These are phyloP conservation scores for Diaporthe sp. DNA, from an alignment of 2,329 filamentous ascomycete species.

Conservation along the genomic window DNA sequence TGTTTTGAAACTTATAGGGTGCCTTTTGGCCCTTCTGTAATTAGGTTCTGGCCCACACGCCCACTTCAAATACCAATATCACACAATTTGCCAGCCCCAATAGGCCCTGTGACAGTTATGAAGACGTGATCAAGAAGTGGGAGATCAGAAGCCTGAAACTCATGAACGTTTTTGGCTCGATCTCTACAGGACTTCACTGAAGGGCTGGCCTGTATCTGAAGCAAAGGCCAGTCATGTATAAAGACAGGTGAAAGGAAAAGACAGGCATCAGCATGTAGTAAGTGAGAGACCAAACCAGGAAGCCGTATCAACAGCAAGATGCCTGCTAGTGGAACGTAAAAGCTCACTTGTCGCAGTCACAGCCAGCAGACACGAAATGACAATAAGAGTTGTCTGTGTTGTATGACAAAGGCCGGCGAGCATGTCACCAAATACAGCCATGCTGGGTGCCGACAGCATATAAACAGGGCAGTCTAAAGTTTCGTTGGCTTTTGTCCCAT, in stretches of 20 bases:
- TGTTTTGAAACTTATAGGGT: too few relatives aligned
- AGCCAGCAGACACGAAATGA: neutral
- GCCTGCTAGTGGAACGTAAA: neutral
- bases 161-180: neutral
- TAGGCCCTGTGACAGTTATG: neutral
- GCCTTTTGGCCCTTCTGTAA: neutral
- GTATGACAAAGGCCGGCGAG: neutral
- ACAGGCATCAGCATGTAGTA: neutral
- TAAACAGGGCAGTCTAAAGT: neutral
- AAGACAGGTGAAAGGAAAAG: neutral
- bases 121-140: neutral
- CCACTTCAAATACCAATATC: neutral
- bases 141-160: neutral
- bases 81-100: neutral
- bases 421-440: neutral
- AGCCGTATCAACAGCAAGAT: too few relatives aligned
- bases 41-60: neutral
- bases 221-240: neutral
- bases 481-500: neutral
- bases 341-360: neutral
- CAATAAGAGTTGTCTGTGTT: neutral
- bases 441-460: neutral
- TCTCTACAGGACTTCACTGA: neutral
- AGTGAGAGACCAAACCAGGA: neutral
- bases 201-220: neutral